Conservation (phyloP, 345 rosid genomes). For the Salix dunnii region DNA sequence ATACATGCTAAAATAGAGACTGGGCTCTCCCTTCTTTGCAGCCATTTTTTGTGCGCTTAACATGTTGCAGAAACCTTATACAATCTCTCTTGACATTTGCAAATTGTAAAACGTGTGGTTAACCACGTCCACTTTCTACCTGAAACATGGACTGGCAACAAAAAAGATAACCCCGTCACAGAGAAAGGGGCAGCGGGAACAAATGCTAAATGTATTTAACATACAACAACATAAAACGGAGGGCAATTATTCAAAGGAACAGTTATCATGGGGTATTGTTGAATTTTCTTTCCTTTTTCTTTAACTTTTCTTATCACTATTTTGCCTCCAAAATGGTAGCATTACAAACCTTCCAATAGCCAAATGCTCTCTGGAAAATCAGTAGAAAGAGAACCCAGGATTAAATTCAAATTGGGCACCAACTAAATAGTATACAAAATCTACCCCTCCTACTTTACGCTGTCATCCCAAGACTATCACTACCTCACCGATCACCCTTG, state of each 20-base stretch:
- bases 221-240: background rate
- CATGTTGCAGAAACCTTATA: too few relatives aligned
- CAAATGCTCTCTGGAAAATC: slow-evolving; percentile 2
- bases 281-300: background rate
- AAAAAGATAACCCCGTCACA: too few relatives aligned
- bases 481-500: background rate
- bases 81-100: too few relatives aligned
- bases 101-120: too few relatives aligned
- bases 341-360: slow-evolving; percentile 9
- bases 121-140: too few relatives aligned
- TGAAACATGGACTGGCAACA: too few relatives aligned
- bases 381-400: background rate
- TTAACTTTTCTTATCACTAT: background rate
- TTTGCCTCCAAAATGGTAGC: slow-evolving; percentile 8
- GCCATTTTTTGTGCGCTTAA: too few relatives aligned
- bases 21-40: too few relatives aligned
- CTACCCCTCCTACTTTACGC: slow-evolving; percentile 12
- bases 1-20: too few relatives aligned
- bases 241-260: background rate
- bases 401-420: slow-evolving; percentile 16
- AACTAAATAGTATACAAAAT: slow-evolving; percentile 15
- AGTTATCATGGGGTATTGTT: background rate
- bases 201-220: background rate
- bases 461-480: background rate
- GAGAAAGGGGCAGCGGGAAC: too few relatives aligned